Conservation (phyloP, 352 stramenopile species). For the Phytopythium oedochilum region DNA sequence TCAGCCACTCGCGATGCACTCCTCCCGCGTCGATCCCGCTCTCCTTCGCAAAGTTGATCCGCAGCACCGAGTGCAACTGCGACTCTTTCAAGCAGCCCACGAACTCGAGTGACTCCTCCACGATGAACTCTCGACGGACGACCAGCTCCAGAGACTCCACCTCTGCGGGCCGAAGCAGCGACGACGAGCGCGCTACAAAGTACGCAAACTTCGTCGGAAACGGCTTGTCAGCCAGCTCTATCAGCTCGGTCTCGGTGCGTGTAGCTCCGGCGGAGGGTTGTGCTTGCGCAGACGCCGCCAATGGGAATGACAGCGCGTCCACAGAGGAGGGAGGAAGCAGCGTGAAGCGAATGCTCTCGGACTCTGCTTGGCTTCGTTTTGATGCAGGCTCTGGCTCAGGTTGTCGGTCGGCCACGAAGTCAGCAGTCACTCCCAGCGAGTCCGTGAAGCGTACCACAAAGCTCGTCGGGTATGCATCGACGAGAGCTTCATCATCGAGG, state of each 20-base stretch:
- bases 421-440: too few relatives aligned
- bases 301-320: conserved; percentile 14
- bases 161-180: conserved; percentile 32
- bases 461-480: not conserved
- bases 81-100: conserved; percentile 33
- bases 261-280: not conserved
- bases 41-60: conserved; percentile 69
- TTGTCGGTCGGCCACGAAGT: not conserved
- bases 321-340: not conserved
- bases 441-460: not conserved
- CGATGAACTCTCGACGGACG: conserved; percentile 30
- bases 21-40: conserved; percentile 68
- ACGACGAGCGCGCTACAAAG: conserved; percentile 34
- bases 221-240: conserved; percentile 25
- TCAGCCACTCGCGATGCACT: conserved; percentile 77
- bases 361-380: too few relatives aligned
- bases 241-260: conserved; percentile 14
- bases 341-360: not conserved
- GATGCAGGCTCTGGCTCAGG: not conserved
- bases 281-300: conserved; percentile 1
- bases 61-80: conserved; percentile 29
- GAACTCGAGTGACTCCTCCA: conserved; percentile 51
- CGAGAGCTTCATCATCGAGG: not conserved
- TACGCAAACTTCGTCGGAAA: conserved; percentile 52
- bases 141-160: conserved; percentile 39